Conservation (phyloP, 108 stramenopile genomes). For the Aurantiochytrium sp. region DNA sequence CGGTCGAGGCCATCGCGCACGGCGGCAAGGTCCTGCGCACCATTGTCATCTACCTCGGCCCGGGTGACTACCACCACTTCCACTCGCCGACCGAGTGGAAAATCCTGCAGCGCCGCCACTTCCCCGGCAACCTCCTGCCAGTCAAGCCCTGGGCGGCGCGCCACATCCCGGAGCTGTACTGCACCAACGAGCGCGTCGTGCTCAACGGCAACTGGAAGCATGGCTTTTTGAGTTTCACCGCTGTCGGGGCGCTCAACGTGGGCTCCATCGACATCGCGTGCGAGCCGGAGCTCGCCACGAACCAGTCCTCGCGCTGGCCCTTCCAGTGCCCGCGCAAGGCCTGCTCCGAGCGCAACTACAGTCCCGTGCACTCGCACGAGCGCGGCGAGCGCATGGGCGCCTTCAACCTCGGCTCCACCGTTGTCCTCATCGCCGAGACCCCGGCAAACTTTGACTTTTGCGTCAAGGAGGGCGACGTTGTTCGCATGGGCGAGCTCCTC, state of each 20-base stretch:
- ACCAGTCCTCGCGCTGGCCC: not conserved
- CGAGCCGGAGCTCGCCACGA: not conserved
- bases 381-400: constrained; percentile 25
- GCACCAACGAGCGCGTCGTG: constrained; percentile 6
- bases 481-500: not conserved
- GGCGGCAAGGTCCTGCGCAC: not conserved
- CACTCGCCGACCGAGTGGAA: not conserved
- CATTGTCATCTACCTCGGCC: not conserved
- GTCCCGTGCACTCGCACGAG: not conserved
- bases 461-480: not conserved
- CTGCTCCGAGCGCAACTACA: not conserved
- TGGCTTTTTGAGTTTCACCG: not conserved
- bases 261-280: constrained; percentile 8
- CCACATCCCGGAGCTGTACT: not conserved
- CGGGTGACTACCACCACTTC: constrained; percentile 28
- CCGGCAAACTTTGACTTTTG: not conserved
- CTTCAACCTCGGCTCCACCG: constrained; percentile 21
- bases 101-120: constrained; percentile 7
- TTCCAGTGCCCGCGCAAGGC: not conserved
- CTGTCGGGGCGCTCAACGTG: constrained; percentile 2
- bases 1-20: not conserved
- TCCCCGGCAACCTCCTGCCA: not conserved
- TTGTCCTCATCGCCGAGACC: constrained; percentile 15
- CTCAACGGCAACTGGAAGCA: constrained; percentile 9
- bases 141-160: constrained; percentile 1